Evolutionary conservation across 2,329 filamentous ascomycete genomes (phyloP).

Genomic region (Colletotrichum aenigma): DNA sequence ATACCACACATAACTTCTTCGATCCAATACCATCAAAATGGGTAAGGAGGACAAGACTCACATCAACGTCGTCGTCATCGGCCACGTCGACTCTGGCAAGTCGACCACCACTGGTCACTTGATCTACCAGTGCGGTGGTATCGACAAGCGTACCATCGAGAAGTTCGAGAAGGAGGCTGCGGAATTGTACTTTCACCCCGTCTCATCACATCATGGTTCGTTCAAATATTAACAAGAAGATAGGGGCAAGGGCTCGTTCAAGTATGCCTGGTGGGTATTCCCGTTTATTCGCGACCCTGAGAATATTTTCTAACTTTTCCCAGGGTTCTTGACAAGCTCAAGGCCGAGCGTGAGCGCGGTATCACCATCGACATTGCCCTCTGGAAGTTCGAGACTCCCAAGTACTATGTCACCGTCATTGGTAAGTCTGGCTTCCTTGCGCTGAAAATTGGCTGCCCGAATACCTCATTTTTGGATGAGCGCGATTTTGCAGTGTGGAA

Average conservation of each 20-base stretch:
- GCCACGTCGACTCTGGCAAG: conserved; percentile 99
- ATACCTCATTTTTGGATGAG: background rate
- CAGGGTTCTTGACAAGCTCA: conserved; percentile 93
- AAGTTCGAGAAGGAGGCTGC: conserved; percentile 99
- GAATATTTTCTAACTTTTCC: too few relatives aligned
- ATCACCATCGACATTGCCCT: conserved; percentile 99
- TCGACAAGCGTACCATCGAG: conserved; percentile 99
- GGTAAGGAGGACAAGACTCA: conserved; percentile 95
- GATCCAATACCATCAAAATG: conserved; percentile 16
- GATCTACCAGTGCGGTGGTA: conserved; percentile 99
- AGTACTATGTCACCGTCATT: conserved; percentile 98
- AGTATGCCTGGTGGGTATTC: conserved; percentile 70
- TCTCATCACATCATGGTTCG: background rate
- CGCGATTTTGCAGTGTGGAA: background rate
- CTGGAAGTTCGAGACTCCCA: conserved; percentile 99
- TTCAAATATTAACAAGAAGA: conserved; percentile 53
- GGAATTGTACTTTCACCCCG: too few relatives aligned
- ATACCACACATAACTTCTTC: conserved; percentile 1
- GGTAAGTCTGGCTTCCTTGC: conserved; percentile 56
- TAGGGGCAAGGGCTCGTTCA: conserved; percentile 99
- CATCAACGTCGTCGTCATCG: conserved; percentile 98
- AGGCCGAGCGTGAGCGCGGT: conserved; percentile 99
- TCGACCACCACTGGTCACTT: conserved; percentile 90
- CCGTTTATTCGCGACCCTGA: too few relatives aligned
- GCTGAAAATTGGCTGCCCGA: background rate